Base-by-base conservation (phyloP, 1,284 basidiomycete species). In the Moniliella sp. region DNA sequence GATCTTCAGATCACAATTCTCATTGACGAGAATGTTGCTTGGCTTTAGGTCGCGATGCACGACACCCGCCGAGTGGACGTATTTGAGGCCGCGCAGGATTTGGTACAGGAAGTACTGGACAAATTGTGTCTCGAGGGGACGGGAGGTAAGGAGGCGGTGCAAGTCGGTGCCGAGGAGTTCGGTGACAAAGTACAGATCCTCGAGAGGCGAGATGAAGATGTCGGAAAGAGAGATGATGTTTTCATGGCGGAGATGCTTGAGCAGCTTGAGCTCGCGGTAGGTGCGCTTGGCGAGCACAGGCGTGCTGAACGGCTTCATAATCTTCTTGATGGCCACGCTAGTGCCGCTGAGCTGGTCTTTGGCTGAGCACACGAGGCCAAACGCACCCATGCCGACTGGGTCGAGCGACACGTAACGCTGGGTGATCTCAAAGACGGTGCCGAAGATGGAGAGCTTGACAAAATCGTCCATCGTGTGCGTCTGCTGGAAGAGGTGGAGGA, bases 21-120 rank as follows among this genome's bases (percentile, higher is more conserved):
- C 88, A 61, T 97, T 97, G 51, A 97, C 84, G 46, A 97, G 77
- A 54, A 97, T 97, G 65, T 97, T 97, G 62, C 81, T 88, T n/a
- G n/a, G n/a, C n/a, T n/a, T n/a, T n/a, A n/a, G n/a, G n/a, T n/a
- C n/a, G n/a, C n/a, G n/a, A n/a, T n/a, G n/a, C n/a, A n/a, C n/a
- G n/a, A n/a, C n/a, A n/a, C n/a, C n/a, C n/a, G n/a, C n/a, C n/a
- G n/a, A n/a, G n/a, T n/a, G n/a, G n/a, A n/a, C n/a, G n/a, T n/a
- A n/a, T n/a, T n/a, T n/a, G n/a, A n/a, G n/a, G n/a, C n/a, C n/a
- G n/a, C n/a, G n/a, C n/a, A n/a, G n/a, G n/a, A n/a, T n/a, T n/a
- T n/a, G n/a, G n/a, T n/a, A n/a, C n/a, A n/a, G n/a, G n/a, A n/a
- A n/a, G n/a, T n/a, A n/a, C n/a, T n/a, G n/a, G n/a, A n/a, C n/a